phyloP scores from a whole-genome alignment of 768 basidiomycete species.

The Sporobolomyces phaffii region DNA sequence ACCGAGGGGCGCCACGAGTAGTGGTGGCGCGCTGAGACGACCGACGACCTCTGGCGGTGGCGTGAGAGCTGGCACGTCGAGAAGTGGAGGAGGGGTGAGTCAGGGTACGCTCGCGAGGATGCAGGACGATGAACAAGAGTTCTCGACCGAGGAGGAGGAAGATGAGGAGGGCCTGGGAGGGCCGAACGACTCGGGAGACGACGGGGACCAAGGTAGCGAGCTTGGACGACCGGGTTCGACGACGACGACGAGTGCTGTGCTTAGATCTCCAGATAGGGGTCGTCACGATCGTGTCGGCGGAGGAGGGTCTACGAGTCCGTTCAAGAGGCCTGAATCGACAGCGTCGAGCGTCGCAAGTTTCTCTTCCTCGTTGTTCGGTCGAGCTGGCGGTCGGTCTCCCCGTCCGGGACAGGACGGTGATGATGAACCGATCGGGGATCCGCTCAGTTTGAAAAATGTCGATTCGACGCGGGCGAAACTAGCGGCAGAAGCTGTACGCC shows the following conservation, averaged over 20 bases:
- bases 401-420: not conserved
- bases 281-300: too few species aligned
- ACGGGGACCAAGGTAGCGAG: not conserved
- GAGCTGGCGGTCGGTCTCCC: too few species aligned
- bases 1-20: too few species aligned
- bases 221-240: too few species aligned
- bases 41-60: not conserved
- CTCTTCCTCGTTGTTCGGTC: too few species aligned
- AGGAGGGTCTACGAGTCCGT: not conserved
- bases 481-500: not conserved
- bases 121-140: not conserved
- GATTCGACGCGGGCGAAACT: not conserved
- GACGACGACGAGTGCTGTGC: too few species aligned
- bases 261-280: too few species aligned
- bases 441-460: not conserved
- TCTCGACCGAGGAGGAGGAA: too few species aligned
- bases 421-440: constrained; percentile 1
- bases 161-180: too few species aligned
- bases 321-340: not conserved
- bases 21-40: not conserved
- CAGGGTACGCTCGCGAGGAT: not conserved
- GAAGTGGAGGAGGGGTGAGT: not conserved
- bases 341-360: too few species aligned
- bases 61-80: too few species aligned
- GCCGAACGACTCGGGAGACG: too few species aligned